phyloP scores from a whole-genome alignment of 2,329 filamentous ascomycete species.

The Claviceps monticola region DNA sequence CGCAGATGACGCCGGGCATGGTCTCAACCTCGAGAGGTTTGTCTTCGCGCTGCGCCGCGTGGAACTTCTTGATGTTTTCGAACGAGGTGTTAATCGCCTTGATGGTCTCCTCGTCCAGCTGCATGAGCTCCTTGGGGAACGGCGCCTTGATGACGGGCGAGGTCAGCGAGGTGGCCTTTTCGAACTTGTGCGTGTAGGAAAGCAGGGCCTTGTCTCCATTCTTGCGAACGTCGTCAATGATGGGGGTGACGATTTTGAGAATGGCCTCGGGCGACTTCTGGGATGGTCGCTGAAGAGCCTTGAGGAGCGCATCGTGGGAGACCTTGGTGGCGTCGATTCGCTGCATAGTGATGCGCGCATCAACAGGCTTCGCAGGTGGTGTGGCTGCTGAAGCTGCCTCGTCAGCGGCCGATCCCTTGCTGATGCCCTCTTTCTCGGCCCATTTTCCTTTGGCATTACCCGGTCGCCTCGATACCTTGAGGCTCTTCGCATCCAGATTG shows the following conservation, averaged over 20 bases:
- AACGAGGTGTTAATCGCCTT: constrained; percentile 88
- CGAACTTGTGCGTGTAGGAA: constrained; percentile 93
- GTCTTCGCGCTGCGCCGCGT: constrained; percentile 77
- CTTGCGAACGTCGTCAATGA: constrained; percentile 73
- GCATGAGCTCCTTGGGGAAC: constrained; percentile 76
- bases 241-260: constrained; percentile 78
- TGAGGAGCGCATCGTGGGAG: constrained; percentile 49
- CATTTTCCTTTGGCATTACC: constrained; percentile 92
- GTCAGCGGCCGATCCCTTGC: constrained; percentile 18
- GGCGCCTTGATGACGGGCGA: constrained; percentile 83
- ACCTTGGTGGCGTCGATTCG: constrained; percentile 57
- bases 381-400: constrained; percentile 20
- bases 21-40: constrained; percentile 80
- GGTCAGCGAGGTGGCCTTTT: constrained; percentile 82
- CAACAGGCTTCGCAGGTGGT: constrained; percentile 21
- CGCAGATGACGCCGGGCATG: constrained; percentile 94
- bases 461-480: constrained; percentile 86
- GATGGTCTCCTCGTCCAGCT: constrained; percentile 68
- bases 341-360: constrained; percentile 64
- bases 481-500: constrained; percentile 84
- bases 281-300: constrained; percentile 73
- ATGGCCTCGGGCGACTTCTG: constrained; percentile 93
- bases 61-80: constrained; percentile 90
- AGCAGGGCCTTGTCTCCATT: constrained; percentile 80
- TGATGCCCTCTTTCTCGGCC: constrained; percentile 68